Evolutionary conservation across 495 filamentous ascomycete species (phyloP), one percentile per base, ranked within the genome.

Genomic region (Daldinia bambusicola): DNA sequence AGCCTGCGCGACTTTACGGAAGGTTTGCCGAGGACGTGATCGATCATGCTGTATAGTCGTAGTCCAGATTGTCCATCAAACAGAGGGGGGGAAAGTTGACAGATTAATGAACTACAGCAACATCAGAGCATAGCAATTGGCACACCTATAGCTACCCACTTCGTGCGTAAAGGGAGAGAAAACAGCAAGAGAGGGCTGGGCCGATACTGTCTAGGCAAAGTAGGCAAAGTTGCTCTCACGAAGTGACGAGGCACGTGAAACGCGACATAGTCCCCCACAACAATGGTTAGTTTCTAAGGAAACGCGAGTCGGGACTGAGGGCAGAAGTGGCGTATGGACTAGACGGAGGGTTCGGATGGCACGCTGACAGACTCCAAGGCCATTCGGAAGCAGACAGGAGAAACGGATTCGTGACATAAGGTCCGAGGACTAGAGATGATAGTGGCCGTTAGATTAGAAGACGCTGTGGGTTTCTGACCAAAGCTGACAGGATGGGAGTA

Each of bases 11-110:
- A 97, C 80, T 92, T 89, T 66, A 91, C 90, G 7, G 94, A 97
- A 37, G 95, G 95, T 68, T 92, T 88, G 65, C 95, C 95, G 40
- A 99, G 86, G 61, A 98, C 89, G 82, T 99, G 95, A 77, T 99
- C 95, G 71, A 85, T 78, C 83, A 85, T 85, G 30, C 41, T 79
- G 75, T 52, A 66, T 58, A 51, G n/a, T 51, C 45, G 37, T 20
- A 30, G 18, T 22, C 40, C 4, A 26, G 14, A 50, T 59, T 90
- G 4, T 10, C 48, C 38, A 55, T 69, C 31, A 22, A 13, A 26
- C 30, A 22, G 34, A 26, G 10, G 20, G 34, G 34, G 26, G 14
- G 16, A 37, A 55, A 16, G 32, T 34, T 22, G 12, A 45, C 36
- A 18, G 20, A 30, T 3, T 2, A 37, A 45, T 14, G 22, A 48